Conservation (phyloP, 2,329 filamentous ascomycete species). For the Ceratocystis alfenasii region DNA sequence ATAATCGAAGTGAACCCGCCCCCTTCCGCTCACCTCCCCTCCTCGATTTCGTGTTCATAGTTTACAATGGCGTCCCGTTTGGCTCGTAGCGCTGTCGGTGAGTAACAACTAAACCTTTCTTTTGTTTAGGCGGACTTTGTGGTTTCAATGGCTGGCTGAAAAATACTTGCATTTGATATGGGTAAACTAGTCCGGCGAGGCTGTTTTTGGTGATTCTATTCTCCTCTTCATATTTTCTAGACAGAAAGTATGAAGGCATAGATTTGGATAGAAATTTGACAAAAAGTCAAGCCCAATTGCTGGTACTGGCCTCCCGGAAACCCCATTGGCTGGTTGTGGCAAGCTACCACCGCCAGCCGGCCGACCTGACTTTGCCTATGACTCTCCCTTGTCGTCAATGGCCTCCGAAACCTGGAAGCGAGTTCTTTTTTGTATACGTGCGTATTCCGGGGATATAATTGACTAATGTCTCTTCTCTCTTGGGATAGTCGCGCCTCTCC, state of each 20-base stretch:
- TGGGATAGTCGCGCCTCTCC: slow-evolving; percentile 67
- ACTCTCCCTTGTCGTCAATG: neutral
- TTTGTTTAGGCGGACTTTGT: neutral
- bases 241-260: neutral
- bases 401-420: neutral
- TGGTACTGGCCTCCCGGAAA: neutral
- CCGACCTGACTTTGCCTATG: too few species aligned
- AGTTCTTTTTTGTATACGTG: neutral
- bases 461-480: slow-evolving; percentile 17
- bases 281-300: neutral
- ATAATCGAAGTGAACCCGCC: slow-evolving; percentile 32
- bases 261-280: neutral
- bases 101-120: slow-evolving; percentile 34
- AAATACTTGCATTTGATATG: neutral
- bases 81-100: slow-evolving; percentile 90
- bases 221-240: neutral
- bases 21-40: slow-evolving; percentile 11
- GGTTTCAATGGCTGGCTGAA: neutral
- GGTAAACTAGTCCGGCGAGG: neutral
- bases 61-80: slow-evolving; percentile 93
- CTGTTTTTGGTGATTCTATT: neutral
- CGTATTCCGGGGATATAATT: neutral
- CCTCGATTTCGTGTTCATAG: slow-evolving; percentile 32
- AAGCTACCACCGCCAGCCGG: too few species aligned
- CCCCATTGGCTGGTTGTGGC: neutral